Base-by-base conservation (phyloP, 495 filamentous ascomycete species). In the Lepraria neglecta region DNA sequence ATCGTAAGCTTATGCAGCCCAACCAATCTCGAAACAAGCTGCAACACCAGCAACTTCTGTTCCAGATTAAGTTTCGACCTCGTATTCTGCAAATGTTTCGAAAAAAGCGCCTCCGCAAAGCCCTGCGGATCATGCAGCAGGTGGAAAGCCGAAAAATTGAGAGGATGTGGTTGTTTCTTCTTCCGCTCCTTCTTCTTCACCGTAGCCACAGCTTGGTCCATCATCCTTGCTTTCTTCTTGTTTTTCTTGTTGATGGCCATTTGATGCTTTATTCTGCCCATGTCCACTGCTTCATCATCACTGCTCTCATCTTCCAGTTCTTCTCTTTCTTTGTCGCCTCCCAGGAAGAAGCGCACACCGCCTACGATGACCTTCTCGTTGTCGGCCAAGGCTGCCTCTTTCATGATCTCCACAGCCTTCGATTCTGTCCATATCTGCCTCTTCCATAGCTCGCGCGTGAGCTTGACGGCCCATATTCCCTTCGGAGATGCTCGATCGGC, bases 121-220 rank as follows among this genome's bases (percentile, higher is more conserved):
- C 89, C 90, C 68, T 99, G 95, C 1, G 95, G 92, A 69, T 97
- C 95, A 71, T 96, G 88, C 5, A 99, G 80, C 15, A 99, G 80
- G 70, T 97, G 94, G n/a, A 90, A 82, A n/a, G 95, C 95, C 0
- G 92, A 96, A 75, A 99, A 99, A 76, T 99, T 97, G 27, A 97
- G 80, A 0, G 87, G 84, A 68, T 92, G 89, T 0, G 89, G 87
- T 57, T 88, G 81, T 55, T 83, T 85, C 82, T 96, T 96, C 77
- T 92, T 95, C 69, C 82, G 84, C 71, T 95, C 89, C 72, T 88
- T 88, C 72, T 79, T 88, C 71, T 86, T 92, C 31, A 91, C 80
- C 65, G 85, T 87, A 24, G 85, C 80, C 9, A 87, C 78, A 2
- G 92, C 95, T 68, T 86, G 88, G 58, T 92, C 87, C 24, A 95